Evolutionary conservation across 1,284 basidiomycete genomes (phyloP).

Genomic region (Lignosus rhinocerotis): DNA sequence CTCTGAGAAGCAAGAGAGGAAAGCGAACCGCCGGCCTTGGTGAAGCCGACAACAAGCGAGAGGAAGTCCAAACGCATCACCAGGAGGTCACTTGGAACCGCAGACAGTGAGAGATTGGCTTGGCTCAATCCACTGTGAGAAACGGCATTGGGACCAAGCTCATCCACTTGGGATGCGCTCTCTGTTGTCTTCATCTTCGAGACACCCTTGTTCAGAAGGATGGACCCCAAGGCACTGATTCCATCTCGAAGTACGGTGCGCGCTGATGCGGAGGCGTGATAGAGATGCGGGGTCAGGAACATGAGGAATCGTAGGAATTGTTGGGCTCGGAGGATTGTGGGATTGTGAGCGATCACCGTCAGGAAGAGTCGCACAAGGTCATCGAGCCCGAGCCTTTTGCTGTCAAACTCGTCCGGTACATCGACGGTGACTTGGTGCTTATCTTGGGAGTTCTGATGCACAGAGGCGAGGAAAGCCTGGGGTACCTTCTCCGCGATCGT

Average conservation of each 20-base stretch:
- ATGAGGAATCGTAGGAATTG: conserved; percentile 68
- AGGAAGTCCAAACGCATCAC: conserved; percentile 70
- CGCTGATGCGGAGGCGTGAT: conserved; percentile 51
- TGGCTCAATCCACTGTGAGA: conserved; percentile 30
- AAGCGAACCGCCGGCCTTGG: conserved; percentile 56
- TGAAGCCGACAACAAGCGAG: conserved; percentile 55
- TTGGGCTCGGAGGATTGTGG: conserved; percentile 63
- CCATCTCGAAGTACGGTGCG: conserved; percentile 64
- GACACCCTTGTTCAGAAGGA: conserved; percentile 47
- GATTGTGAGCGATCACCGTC: conserved; percentile 80
- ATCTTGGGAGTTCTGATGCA: conserved; percentile 40
- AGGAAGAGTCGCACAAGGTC: conserved; percentile 74
- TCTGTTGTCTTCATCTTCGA: conserved; percentile 51
- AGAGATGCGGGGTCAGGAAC: conserved; percentile 58
- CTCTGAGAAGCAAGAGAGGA: conserved; percentile 47
- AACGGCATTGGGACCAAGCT: conserved; percentile 12
- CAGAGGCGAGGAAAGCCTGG: conserved; percentile 58
- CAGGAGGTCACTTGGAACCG: conserved; percentile 52
- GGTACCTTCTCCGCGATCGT: conserved; percentile 68
- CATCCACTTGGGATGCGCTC: conserved; percentile 22
- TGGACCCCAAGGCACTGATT: conserved; percentile 64
- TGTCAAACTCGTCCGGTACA: conserved; percentile 64
- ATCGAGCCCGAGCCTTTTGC: conserved; percentile 57
- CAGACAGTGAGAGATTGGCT: conserved; percentile 41
- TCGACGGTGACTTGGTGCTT: conserved; percentile 37